Evolutionary conservation across 257 asterid species (phyloP).

Genomic region (Hygrophila difformis): DNA sequence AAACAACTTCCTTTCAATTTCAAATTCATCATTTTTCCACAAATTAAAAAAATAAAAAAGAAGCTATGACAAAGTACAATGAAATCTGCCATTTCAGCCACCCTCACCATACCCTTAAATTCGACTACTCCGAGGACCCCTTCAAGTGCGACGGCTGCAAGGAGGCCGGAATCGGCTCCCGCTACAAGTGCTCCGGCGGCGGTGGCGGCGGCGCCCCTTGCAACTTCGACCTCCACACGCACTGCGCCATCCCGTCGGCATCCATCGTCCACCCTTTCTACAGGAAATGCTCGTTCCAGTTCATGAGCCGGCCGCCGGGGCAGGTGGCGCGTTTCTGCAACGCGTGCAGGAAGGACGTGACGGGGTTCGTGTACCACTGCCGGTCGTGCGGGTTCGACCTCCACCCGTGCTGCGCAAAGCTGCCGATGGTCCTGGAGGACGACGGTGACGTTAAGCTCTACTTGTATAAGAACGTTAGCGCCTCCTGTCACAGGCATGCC

Average conservation of each 20-base stretch:
- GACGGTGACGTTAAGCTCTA: constrained; percentile 65
- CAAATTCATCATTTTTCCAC: no score
- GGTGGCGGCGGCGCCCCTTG: constrained; percentile 33
- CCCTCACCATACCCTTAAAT: constrained; percentile 52
- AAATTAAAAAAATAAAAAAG: no score
- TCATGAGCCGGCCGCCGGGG: constrained; percentile 75
- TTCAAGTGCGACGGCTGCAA: constrained; percentile 98
- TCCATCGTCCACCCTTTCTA: constrained; percentile 76
- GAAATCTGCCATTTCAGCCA: constrained; percentile 75
- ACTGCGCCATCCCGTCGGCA: constrained; percentile 69
- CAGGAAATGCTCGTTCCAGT: constrained; percentile 64
- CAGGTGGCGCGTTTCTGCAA: constrained; percentile 68
- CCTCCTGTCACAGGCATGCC: constrained; percentile 59
- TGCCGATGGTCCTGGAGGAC: constrained; percentile 70
- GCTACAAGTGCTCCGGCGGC: constrained; percentile 77
- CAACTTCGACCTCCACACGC: constrained; percentile 79
- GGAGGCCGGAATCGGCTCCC: constrained; percentile 82
- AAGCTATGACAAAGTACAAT: constrained; percentile 59
- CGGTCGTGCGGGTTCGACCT: constrained; percentile 70
- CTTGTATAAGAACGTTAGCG: constrained; percentile 41
- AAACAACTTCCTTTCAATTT: no score
- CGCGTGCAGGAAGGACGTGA: constrained; percentile 73
- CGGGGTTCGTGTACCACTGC: constrained; percentile 88
- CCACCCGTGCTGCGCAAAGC: constrained; percentile 95
- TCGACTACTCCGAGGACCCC: constrained; percentile 51